Evolutionary conservation across 768 basidiomycete species (phyloP).

Genomic region (Udeniomyces megalosporus): DNA sequence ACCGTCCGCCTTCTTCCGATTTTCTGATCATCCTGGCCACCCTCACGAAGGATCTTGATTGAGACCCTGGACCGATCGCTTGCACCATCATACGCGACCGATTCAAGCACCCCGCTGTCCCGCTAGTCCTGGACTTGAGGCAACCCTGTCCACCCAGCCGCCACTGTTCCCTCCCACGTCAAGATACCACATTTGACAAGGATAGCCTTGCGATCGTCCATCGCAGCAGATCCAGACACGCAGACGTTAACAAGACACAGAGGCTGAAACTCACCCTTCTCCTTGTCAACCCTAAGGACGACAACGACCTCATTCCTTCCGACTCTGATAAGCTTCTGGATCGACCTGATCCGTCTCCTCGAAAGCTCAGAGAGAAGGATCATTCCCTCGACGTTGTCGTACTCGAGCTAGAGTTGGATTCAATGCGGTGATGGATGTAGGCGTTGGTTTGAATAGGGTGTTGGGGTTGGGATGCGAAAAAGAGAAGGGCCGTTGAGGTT

Average conservation of each 20-base stretch:
- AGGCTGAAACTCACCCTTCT: conserved; percentile 54
- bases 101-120: not conserved
- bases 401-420: conserved; percentile 63
- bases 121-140: not conserved
- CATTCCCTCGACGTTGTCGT: conserved; percentile 99
- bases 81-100: not conserved
- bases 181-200: too few species aligned
- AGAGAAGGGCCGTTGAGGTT: too few species aligned
- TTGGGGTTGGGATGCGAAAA: too few species aligned
- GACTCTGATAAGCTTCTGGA: conserved; percentile 93
- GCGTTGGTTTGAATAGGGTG: not conserved
- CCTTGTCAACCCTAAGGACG: conserved; percentile 93
- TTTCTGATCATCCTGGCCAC: not conserved
- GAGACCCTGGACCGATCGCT: too few species aligned
- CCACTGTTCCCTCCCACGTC: too few species aligned
- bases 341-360: conserved; percentile 83
- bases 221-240: too few species aligned
- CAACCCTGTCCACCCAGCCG: too few species aligned
- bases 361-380: conserved; percentile 97
- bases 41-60: not conserved
- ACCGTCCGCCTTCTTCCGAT: not conserved
- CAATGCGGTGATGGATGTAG: not conserved
- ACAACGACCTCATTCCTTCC: conserved; percentile 98
- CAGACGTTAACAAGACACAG: too few species aligned
- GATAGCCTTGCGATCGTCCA: too few species aligned